These are phyloP conservation scores for Apiosordaria backusii DNA, from an alignment of 495 filamentous ascomycete genomes.

Conservation along the genomic window DNA sequence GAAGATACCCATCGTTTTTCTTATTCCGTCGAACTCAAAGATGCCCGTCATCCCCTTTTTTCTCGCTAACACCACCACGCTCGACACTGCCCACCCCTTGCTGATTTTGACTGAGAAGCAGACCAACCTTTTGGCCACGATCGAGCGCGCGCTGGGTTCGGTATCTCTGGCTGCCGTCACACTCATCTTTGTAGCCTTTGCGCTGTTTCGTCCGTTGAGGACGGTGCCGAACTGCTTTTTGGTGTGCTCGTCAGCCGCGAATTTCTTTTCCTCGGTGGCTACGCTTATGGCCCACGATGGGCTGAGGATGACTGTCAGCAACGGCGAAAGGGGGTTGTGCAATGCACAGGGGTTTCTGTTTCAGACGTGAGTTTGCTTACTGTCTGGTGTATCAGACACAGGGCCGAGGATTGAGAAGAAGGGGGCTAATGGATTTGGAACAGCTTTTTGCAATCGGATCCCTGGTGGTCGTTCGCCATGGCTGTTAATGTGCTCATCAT, in stretches of 20 bases:
- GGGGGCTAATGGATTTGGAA: not conserved
- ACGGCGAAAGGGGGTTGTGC: conserved; percentile 48
- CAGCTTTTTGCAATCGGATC: conserved; percentile 57
- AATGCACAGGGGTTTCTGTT: conserved; percentile 76
- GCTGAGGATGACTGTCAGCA: conserved; percentile 27
- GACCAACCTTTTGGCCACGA: conserved; percentile 33
- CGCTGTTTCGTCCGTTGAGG: conserved; percentile 50
- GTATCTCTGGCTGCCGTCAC: conserved; percentile 62
- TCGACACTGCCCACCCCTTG: not conserved
- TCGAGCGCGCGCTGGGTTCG: conserved; percentile 40
- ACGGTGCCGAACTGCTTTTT: conserved; percentile 76
- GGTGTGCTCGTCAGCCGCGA: conserved; percentile 73
- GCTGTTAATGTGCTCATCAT: conserved; percentile 81
- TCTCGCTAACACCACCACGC: not conserved
- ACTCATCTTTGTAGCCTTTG: conserved; percentile 65
- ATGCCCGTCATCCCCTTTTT: not conserved
- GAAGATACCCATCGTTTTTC: not conserved
- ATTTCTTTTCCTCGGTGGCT: conserved; percentile 65
- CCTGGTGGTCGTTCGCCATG: conserved; percentile 68
- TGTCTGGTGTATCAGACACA: conserved; percentile 35
- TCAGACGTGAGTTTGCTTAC: conserved; percentile 45
- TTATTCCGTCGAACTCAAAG: not conserved
- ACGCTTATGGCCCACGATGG: conserved; percentile 58
- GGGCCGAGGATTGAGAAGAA: not conserved
- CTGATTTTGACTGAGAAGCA: conserved; percentile 19